These are phyloP conservation scores for Arthroderma sp. DNA, from an alignment of 2,329 filamentous ascomycete genomes.

Conservation along the genomic window DNA sequence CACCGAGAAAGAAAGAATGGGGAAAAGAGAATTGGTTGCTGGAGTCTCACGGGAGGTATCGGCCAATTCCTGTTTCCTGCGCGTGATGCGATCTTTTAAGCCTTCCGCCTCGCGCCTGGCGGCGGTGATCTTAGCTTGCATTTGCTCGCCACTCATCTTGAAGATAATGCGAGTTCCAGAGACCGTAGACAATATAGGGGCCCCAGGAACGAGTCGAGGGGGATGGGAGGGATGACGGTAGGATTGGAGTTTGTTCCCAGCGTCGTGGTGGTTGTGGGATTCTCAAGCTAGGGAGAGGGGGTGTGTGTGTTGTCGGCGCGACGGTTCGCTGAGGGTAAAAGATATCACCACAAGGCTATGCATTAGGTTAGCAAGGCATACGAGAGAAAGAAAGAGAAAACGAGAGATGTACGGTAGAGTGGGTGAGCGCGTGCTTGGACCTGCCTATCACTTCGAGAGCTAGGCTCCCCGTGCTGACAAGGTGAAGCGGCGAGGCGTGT, in stretches of 20 bases:
- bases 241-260: neutral
- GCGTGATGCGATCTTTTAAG: constrained; percentile 96
- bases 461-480: too few relatives aligned
- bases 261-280: too few relatives aligned
- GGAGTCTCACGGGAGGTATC: constrained; percentile 80
- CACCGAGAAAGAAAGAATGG: constrained; percentile 2
- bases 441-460: too few relatives aligned
- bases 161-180: constrained; percentile 21
- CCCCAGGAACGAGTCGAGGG: neutral
- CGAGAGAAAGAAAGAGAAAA: too few relatives aligned
- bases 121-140: constrained; percentile 86
- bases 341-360: too few relatives aligned
- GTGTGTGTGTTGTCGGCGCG: too few relatives aligned
- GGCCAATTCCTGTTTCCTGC: constrained; percentile 98
- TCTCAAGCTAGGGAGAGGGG: too few relatives aligned
- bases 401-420: too few relatives aligned
- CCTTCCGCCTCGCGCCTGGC: constrained; percentile 96
- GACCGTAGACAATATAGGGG: neutral
- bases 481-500: too few relatives aligned
- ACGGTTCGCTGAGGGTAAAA: too few relatives aligned
- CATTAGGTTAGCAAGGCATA: too few relatives aligned
- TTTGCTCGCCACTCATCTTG: constrained; percentile 43
- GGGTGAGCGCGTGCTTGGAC: too few relatives aligned
- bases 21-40: constrained; percentile 7
- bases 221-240: neutral